These are phyloP conservation scores for Puccinia hordei DNA, from an alignment of 1,284 basidiomycete species.

Conservation along the genomic window DNA sequence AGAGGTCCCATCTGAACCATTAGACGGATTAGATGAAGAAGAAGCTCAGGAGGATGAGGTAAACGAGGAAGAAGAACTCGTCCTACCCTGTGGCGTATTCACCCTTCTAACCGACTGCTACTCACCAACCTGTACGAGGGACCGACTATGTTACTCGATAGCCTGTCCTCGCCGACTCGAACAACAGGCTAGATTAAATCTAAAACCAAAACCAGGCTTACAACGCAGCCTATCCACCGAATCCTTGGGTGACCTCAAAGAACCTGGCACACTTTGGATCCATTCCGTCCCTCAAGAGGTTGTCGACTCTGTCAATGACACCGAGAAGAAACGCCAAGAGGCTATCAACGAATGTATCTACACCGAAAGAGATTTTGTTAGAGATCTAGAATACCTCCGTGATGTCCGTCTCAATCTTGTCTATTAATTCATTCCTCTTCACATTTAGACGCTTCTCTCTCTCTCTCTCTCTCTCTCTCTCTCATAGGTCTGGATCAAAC, in stretches of 20 bases:
- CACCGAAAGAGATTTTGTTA: constrained; percentile 95
- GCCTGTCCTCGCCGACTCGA: constrained; percentile 91
- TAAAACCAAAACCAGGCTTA: constrained; percentile 72
- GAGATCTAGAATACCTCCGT: constrained; percentile 95
- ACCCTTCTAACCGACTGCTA: constrained; percentile 97
- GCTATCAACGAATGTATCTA: constrained; percentile 99
- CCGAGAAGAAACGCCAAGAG: constrained; percentile 94
- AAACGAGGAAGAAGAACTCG: constrained; percentile 64
- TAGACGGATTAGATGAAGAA: constrained; percentile 60
- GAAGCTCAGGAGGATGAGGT: constrained; percentile 63
- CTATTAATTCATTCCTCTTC: not conserved
- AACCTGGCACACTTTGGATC: constrained; percentile 93
- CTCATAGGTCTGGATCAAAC: constrained; percentile 81
- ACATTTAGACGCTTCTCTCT: not conserved
- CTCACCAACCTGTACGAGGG: constrained; percentile 92
- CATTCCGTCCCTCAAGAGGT: constrained; percentile 94
- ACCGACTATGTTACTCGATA: constrained; percentile 92
- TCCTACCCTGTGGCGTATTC: constrained; percentile 90
- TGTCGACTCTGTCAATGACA: constrained; percentile 84
- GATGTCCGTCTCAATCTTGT: constrained; percentile 69
- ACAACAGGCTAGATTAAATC: constrained; percentile 78
- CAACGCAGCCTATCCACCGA: constrained; percentile 74
- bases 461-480: constrained; percentile 21
- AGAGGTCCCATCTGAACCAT: constrained; percentile 54
- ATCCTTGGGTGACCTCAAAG: constrained; percentile 79